A percentile compares a stretch with the other conserved stretches of the same genome.
phyloP scores from a whole-genome alignment of 75 land plant species.

The Pinus albicaulis region DNA sequence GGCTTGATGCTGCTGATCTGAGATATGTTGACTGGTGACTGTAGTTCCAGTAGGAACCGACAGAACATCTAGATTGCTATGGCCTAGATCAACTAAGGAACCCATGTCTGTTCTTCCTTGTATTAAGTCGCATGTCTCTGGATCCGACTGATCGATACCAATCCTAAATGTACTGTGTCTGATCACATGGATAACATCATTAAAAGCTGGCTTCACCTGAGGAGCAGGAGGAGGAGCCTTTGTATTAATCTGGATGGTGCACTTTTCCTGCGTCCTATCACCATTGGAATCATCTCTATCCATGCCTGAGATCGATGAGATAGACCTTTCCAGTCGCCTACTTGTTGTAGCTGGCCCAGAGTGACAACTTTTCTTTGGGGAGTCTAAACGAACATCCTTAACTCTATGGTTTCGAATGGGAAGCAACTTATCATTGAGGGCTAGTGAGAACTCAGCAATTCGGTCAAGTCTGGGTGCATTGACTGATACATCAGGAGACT shows the following conservation, averaged over 20 bases:
- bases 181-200: slow-evolving; percentile 31
- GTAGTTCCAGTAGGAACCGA: slow-evolving; percentile 33
- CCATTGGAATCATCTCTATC: slow-evolving; percentile 28
- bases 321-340: slow-evolving; percentile 1
- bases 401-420: neutral
- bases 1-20: slow-evolving; percentile 33
- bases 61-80: slow-evolving; percentile 34
- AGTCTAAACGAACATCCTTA: slow-evolving; percentile 18
- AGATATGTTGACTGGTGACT: slow-evolving; percentile 30
- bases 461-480: slow-evolving; percentile 80
- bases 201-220: slow-evolving; percentile 16
- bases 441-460: slow-evolving; percentile 75
- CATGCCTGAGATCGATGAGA: slow-evolving; percentile 23
- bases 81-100: slow-evolving; percentile 29
- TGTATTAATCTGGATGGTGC: slow-evolving; percentile 42
- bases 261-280: slow-evolving; percentile 66
- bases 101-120: slow-evolving; percentile 32
- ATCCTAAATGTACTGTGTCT: slow-evolving; percentile 36
- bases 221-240: slow-evolving; percentile 10
- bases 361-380: neutral
- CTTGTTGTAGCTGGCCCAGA: neutral
- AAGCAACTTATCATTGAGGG: slow-evolving; percentile 44
- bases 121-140: slow-evolving; percentile 3
- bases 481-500: slow-evolving; percentile 82
- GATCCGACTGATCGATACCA: slow-evolving; percentile 11